Evolutionary conservation across 73 alveolate genomes (phyloP).

Genomic region (Uronychia setigera): DNA sequence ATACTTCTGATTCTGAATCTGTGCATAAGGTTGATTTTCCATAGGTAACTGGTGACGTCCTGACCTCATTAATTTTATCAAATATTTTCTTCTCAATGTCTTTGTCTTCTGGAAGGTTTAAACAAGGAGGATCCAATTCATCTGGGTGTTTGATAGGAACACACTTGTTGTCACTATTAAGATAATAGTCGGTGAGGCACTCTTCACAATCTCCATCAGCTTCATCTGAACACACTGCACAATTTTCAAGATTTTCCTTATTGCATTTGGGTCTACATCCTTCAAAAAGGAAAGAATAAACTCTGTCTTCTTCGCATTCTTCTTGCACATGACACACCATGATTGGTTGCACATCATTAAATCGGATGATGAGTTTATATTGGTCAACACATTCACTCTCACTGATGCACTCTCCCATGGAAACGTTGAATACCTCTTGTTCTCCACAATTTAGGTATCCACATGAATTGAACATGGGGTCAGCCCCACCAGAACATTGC

Average conservation of each 20-base stretch:
- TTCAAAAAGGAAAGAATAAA: neutral
- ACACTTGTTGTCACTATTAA: neutral
- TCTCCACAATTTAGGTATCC: neutral
- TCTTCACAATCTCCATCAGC: neutral
- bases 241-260: no score
- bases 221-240: neutral
- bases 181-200: neutral
- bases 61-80: neutral
- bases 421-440: neutral
- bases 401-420: neutral
- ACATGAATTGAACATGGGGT: neutral
- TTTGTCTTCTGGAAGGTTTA: neutral
- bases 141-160: neutral
- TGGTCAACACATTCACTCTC: neutral
- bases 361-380: neutral
- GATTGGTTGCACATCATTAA: neutral
- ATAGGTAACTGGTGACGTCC: neutral
- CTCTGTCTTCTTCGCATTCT: neutral
- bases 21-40: neutral
- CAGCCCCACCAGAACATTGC: neutral
- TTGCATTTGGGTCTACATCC: neutral
- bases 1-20: neutral
- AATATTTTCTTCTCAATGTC: neutral
- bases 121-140: neutral
- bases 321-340: neutral